Base-by-base conservation (phyloP, 768 basidiomycete species). In the Leucosporidium yakuticum region DNA sequence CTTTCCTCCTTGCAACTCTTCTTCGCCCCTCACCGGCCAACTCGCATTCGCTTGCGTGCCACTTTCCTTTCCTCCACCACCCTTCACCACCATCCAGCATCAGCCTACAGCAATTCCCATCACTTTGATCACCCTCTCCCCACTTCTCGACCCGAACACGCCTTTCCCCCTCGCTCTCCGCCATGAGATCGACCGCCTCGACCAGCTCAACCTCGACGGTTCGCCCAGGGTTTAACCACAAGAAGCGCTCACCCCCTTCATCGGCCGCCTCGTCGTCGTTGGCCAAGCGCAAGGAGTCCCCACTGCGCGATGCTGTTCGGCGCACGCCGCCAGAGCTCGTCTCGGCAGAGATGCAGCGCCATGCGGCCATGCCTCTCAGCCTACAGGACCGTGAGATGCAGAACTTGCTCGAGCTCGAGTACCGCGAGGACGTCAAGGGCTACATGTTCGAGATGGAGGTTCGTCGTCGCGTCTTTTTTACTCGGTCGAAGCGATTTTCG, bases 401-500 rank as follows among this genome's bases (percentile, higher is more conserved):
- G 56, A 83, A 88, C 63, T 83, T 92, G 67, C 83, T 94, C 73
- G 96, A 98, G 81, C 91, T 92, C 77, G 95, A 98, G 79, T 98
- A 99, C 77, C 85, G 87, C 49, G 89, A 92, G 59, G 96, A 99
- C 77, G 93, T 98, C 66, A 84, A 86, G 65, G 84, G 82, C 64
- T 96, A 97, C 81, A 97, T 98, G 96, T 88, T 89, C 79, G 87
- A 90, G 78, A 96, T 96, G 91, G 95, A 99, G 91, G 96, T 97
- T 74, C 80, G 90, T 82, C 36, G 48, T 23, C n/a, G 11, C 50
- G 25, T 25, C 44, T 20, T 31, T 44, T 32, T 50, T 49, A 23
- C 25, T 34, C 29, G 49, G 19, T 61, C 69, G 62, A 44, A n/a
- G 12, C 6, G 47, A 23, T 25, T 21, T 51, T 51, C 50, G 50